Percentiles rank a stretch among this genome's conserved stretches.
These are phyloP conservation scores for Nannizziopsis barbatae DNA, from an alignment of 2,329 filamentous ascomycete genomes.

Conservation along the genomic window DNA sequence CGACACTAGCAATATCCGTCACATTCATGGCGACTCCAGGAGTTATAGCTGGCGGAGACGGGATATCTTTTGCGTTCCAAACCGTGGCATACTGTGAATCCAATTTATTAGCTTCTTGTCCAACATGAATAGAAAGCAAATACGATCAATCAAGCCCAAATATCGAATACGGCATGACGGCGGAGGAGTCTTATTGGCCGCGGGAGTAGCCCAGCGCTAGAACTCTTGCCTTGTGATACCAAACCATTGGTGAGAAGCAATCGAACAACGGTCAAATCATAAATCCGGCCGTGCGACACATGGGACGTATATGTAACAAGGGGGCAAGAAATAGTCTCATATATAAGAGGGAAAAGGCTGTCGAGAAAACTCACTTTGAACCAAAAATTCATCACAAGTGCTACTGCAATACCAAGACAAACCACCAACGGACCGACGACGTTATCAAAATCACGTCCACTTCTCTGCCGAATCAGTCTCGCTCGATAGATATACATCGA, in stretches of 20 bases:
- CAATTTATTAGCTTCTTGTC: background rate
- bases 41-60: background rate
- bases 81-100: conserved; percentile 7
- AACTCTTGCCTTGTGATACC: no score
- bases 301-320: background rate
- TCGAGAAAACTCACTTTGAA: conserved; percentile 50
- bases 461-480: conserved; percentile 70
- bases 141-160: background rate
- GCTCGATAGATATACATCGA: conserved; percentile 65
- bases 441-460: conserved; percentile 88
- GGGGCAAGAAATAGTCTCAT: background rate
- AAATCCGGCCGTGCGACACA: background rate
- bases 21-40: background rate
- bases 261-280: background rate
- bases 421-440: conserved; percentile 73
- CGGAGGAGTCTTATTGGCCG: background rate
- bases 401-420: conserved; percentile 64
- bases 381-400: conserved; percentile 74
- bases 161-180: no score
- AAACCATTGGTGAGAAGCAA: no score
- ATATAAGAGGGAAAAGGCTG: background rate
- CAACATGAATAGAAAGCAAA: background rate
- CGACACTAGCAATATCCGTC: background rate
- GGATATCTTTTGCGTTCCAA: conserved; percentile 2
- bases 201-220: background rate